A percentile compares a stretch with the other conserved stretches of the same genome.
These are phyloP conservation scores for Hypocreales sp. DNA, from an alignment of 2,329 filamentous ascomycete species.

Conservation along the genomic window DNA sequence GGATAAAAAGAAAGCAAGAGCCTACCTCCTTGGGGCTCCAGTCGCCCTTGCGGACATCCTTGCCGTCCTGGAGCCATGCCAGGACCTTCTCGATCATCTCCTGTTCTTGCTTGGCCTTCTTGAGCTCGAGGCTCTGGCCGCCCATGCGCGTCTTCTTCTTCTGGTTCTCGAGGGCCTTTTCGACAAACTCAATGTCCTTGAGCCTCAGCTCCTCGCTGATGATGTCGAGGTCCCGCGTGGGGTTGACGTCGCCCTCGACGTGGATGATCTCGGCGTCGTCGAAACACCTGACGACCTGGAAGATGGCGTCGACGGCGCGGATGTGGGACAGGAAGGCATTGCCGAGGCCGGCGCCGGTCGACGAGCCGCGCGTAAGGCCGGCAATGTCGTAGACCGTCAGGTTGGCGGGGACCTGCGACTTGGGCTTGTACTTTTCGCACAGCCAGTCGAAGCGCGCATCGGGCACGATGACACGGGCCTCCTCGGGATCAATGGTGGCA, in stretches of 20 bases:
- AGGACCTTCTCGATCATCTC: constrained; percentile 86
- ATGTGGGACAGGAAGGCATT: constrained; percentile 99
- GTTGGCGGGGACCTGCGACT: constrained; percentile 92
- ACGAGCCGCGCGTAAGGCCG: constrained; percentile 87
- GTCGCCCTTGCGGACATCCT: constrained; percentile 80
- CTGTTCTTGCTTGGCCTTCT: constrained; percentile 91
- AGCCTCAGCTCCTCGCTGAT: constrained; percentile 92
- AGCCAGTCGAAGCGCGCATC: constrained; percentile 96
- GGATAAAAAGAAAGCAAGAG: constrained; percentile 8
- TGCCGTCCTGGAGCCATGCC: constrained; percentile 68
- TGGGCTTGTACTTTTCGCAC: constrained; percentile 91
- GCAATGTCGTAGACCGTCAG: constrained; percentile 98
- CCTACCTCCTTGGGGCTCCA: constrained; percentile 94
- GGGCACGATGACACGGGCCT: constrained; percentile 91
- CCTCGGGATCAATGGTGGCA: constrained; percentile 97
- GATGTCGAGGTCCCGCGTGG: constrained; percentile 83
- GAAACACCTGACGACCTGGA: constrained; percentile 92
- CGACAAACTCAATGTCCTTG: constrained; percentile 97
- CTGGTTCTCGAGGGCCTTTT: constrained; percentile 84
- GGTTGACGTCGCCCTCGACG: constrained; percentile 97
- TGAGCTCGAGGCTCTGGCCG: constrained; percentile 92
- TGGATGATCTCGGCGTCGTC: constrained; percentile 99
- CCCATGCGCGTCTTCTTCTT: constrained; percentile 91
- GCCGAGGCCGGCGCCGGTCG: constrained; percentile 91
- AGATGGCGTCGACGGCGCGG: constrained; percentile 93